Conservation (phyloP, 148 eudicot genomes). For the Rhododendron mucronatum region DNA sequence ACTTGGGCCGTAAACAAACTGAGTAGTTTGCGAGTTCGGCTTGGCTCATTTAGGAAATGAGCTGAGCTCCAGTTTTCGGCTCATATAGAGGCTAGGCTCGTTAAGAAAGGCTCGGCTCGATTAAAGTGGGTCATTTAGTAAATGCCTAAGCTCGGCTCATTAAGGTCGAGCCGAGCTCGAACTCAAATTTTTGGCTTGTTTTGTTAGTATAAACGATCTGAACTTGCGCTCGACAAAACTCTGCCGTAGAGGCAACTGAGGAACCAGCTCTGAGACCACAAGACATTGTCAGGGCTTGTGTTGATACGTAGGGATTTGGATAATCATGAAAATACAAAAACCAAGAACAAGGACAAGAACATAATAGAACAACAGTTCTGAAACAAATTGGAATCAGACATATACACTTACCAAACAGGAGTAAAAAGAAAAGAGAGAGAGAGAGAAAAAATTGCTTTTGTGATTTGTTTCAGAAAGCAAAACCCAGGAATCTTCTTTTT, state of each 20-base stretch:
- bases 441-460: background rate
- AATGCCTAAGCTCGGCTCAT: too few species aligned
- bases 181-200: too few species aligned
- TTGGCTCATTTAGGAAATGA: too few species aligned
- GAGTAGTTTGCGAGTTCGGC: too few species aligned
- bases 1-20: too few species aligned
- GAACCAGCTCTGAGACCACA: background rate
- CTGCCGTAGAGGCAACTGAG: background rate
- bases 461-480: constrained; percentile 7
- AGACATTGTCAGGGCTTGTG: background rate
- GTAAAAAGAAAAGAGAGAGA: background rate
- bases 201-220: too few species aligned
- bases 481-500: constrained; percentile 13
- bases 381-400: constrained; percentile 6
- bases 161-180: too few species aligned
- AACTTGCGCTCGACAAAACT: too few species aligned
- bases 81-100: too few species aligned
- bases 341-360: background rate
- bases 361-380: background rate
- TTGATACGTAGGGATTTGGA: background rate
- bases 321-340: background rate
- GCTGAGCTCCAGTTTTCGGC: too few species aligned
- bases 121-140: too few species aligned
- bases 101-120: too few species aligned
- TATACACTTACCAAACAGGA: background rate